Base-by-base conservation (phyloP, 2,329 filamentous ascomycete genomes). In the Pseudophaeomoniella oleicola region DNA sequence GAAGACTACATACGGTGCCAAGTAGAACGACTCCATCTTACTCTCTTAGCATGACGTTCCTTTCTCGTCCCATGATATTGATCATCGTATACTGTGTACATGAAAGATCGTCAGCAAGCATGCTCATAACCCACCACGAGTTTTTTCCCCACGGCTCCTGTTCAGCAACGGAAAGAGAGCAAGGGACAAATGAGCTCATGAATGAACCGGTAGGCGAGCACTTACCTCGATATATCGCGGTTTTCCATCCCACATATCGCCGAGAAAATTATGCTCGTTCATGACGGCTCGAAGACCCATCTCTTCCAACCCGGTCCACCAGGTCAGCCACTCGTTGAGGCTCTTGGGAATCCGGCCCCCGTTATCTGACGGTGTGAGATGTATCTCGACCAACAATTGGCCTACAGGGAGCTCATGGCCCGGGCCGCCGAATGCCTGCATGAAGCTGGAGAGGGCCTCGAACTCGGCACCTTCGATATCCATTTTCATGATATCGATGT, bases 241-340 rank as follows among this genome's bases (percentile, higher is more conserved):
- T n/a, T n/a, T 6, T 27, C 22, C 22, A 6, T 6, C 6, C 22
- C 6, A 27, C 22, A 27, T 9, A n/a, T 27, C 22, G 9, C 6
- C 9, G 9, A 51, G 35, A 11, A 50, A 30, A 36, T 53, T 51
- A 5, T 47, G 44, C 36, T 53, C 50, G 3, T 47, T 48, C 39
- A 46, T 49, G 4, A 44, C 34, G 16, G 46, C 42, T 18, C 51
- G 39, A n/a, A 53, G 36, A 3, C 49, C 51, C 14, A 45, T 44
- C 9, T 37, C 43, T 34, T 53, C 50, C 31, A 54, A 38, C n/a
- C 35, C 43, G 36, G 50, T 46, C 50, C 50, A 52, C 46, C 51
- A 54, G 35, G 44, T 36, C 22, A 53, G 16, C 31, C 51, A 54
- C 1, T 43, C 39, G 3, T 32, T 34, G 14, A 39, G 22, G 15